A percentile compares a stretch with the other conserved stretches of the same genome.
These are phyloP conservation scores for Yamagishiella unicocca DNA, from an alignment of 139 green algal species.

Conservation along the genomic window DNA sequence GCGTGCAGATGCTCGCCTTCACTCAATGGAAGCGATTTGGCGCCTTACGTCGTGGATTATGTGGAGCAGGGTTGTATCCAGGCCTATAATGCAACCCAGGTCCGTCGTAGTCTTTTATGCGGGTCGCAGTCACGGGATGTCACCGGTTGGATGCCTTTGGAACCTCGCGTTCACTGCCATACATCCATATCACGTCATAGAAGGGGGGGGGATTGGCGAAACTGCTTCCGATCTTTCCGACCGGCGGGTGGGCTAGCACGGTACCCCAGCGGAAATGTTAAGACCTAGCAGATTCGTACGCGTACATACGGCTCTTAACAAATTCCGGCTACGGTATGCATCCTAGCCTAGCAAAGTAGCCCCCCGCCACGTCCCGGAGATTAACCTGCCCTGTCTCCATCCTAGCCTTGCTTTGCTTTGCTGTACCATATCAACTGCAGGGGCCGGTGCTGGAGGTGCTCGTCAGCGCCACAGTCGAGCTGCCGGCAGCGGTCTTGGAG, in stretches of 20 bases:
- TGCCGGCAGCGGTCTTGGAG: neutral
- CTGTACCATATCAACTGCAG: neutral
- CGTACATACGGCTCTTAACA: too few species aligned
- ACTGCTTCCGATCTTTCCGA: too few species aligned
- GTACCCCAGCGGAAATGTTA: neutral
- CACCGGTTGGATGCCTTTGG: neutral
- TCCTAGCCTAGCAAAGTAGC: too few species aligned
- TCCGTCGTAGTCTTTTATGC: neutral
- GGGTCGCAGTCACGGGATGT: neutral
- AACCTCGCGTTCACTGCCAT: neutral
- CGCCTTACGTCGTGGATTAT: neutral
- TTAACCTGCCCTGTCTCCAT: too few species aligned
- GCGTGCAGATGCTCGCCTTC: neutral
- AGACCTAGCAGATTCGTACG: neutral
- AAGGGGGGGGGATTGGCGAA: too few species aligned
- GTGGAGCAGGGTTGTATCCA: neutral
- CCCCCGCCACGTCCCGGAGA: constrained; percentile 6
- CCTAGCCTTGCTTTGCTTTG: too few species aligned
- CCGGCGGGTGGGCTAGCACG: neutral
- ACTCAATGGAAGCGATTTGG: neutral
- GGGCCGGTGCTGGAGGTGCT: neutral
- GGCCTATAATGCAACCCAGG: neutral
- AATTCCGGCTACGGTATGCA: too few species aligned
- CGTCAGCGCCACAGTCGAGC: neutral
- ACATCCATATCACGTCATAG: neutral